Base-by-base conservation (phyloP, 2,329 filamentous ascomycete species). In the Exophiala alcalophila region DNA sequence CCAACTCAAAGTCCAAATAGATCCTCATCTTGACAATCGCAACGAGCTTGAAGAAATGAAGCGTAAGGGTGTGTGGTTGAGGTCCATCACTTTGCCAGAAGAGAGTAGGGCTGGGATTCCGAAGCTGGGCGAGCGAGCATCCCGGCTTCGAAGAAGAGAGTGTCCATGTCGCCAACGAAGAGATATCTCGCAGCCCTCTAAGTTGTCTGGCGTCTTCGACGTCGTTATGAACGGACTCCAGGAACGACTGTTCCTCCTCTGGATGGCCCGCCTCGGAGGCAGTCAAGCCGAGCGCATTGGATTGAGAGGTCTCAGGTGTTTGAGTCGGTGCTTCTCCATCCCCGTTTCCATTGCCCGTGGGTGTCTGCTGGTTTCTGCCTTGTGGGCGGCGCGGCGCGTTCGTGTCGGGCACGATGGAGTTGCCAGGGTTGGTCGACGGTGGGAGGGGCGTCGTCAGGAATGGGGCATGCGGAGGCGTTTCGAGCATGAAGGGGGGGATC, bases 1-100 rank as follows among this genome's bases (percentile, higher is more conserved):
- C 92, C 40, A 87, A 80, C 50, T 84, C 82, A 64, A 94, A 95
- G 67, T 98, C 90, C 30, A 98, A 81, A 55, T 84, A 66, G 35
- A 76, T 52, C 56, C 73, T 47, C 63, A 78, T 57, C 54, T 73
- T 60, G 53, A 77, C 53, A 61, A 80, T 52, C 42, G 72, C 55
- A 54, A 75, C 59, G 50, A 76, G 54, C 65, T 79, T 67, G 59
- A 77, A 59, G 75, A 85, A 70, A 71, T 83, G 79, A 2, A 82
- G 70, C 42, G 76, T 81, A 9, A 83, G 66, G 6, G 74, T 74
- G 56, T 83, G 79, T 2, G 79, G 79, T 49, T 83, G 79, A 0
- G 79, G 79, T 2, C 79, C 79, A 57, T 83, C 79, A 8, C 78
- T 81, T 61, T 83, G 79, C 79, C 79, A 83, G 65, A 80, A 83